Percentiles rank a stretch among this genome's conserved stretches.
These are phyloP conservation scores for Pythium scleroteichum DNA, from an alignment of 352 stramenopile genomes.

Conservation along the genomic window DNA sequence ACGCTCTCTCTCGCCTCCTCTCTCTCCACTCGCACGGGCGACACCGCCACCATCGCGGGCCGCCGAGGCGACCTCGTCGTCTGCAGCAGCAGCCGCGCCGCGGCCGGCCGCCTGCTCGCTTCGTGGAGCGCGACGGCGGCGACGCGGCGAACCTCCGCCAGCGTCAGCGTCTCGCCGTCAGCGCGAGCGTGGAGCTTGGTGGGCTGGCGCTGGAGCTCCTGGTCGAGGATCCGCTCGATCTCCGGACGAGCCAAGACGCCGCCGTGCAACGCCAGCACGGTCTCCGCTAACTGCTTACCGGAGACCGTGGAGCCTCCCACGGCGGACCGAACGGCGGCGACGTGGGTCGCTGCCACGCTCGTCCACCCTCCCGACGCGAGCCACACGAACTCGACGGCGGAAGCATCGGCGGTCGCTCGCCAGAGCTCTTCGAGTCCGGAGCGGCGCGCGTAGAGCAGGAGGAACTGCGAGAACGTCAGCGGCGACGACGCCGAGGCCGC, in stretches of 20 bases:
- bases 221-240: not conserved
- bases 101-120: constrained; percentile 3
- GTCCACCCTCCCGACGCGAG: not conserved
- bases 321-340: not conserved
- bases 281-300: not conserved
- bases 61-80: not conserved
- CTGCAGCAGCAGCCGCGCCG: constrained; percentile 8
- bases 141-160: not conserved
- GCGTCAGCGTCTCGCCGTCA: not conserved
- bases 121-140: constrained; percentile 3
- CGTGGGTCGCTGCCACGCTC: not conserved
- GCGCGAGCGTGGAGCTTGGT: not conserved
- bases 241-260: constrained; percentile 10
- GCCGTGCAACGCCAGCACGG: constrained; percentile 2
- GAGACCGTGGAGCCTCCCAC: not conserved
- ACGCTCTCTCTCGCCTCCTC: constrained; percentile 22
- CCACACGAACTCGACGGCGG: constrained; percentile 6
- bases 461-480: constrained; percentile 22
- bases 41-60: constrained; percentile 1
- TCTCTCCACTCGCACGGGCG: constrained; percentile 4
- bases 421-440: constrained; percentile 12
- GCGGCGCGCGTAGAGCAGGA: constrained; percentile 11
- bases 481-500: not conserved
- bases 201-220: not conserved
- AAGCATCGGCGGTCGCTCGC: not conserved